Conservation (phyloP, 805 yeast species). For the Millerago galiae region DNA sequence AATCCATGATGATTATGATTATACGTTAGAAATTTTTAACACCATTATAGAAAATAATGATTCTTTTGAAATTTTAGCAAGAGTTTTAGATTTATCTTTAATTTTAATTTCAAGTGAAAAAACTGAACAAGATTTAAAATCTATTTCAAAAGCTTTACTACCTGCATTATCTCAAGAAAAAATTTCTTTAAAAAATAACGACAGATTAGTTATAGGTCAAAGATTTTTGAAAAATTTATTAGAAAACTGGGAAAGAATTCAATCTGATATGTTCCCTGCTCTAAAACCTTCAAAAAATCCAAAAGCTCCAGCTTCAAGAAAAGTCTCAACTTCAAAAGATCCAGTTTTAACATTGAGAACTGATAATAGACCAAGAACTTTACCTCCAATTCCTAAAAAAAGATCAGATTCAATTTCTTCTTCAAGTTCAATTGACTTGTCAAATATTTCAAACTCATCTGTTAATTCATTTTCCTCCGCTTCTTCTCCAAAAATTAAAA, state of each 20-base stretch:
- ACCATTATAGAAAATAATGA: constrained; percentile 25
- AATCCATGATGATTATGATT: constrained; percentile 40
- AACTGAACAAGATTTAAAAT: constrained; percentile 36
- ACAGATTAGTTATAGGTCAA: constrained; percentile 43
- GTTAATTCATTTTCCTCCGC: background rate
- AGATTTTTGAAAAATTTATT: constrained; percentile 49
- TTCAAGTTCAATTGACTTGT: constrained; percentile 8
- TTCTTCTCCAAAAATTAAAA: background rate
- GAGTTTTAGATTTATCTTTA: constrained; percentile 36
- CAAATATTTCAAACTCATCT: constrained; percentile 2
- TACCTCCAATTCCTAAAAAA: constrained; percentile 10
- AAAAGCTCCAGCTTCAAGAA: constrained; percentile 15
- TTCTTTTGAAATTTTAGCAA: constrained; percentile 28
- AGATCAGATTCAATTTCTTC: constrained; percentile 13
- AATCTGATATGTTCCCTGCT: constrained; percentile 4
- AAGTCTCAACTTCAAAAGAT: constrained; percentile 9
- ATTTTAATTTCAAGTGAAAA: constrained; percentile 31
- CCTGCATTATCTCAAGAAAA: constrained; percentile 53
- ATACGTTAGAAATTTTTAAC: constrained; percentile 33
- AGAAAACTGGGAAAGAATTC: constrained; percentile 38
- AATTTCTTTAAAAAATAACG: constrained; percentile 35
- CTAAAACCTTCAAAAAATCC: constrained; percentile 6
- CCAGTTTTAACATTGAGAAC: constrained; percentile 7
- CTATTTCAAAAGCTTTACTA: constrained; percentile 19
- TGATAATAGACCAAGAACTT: constrained; percentile 11